Conservation (phyloP, 257 asterid species). For the Gentiana macrophylla region DNA sequence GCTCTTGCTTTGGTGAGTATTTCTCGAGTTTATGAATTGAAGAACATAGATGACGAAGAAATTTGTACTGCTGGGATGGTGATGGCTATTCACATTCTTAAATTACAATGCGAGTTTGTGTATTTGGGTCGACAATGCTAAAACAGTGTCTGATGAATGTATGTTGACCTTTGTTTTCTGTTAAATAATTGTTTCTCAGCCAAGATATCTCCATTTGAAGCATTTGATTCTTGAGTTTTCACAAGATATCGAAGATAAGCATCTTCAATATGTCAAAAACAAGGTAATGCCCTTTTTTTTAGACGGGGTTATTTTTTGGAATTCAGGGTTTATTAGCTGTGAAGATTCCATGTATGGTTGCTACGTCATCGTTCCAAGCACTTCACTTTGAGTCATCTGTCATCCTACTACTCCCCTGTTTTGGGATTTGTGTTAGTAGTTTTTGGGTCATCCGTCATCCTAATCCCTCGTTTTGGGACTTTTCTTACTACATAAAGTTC, state of each 20-base stretch:
- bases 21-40: background rate
- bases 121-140: background rate
- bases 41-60: background rate
- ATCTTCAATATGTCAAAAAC: constrained; percentile 51
- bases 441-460: too few species aligned
- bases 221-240: constrained; percentile 85
- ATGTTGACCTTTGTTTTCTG: constrained; percentile 8
- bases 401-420: too few species aligned
- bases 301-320: background rate
- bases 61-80: background rate
- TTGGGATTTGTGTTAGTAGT: too few species aligned
- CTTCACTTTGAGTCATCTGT: too few species aligned
- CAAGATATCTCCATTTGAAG: constrained; percentile 76
- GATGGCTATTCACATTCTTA: background rate
- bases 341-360: background rate
- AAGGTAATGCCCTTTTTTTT: constrained; percentile 31
- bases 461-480: too few species aligned
- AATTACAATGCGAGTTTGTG: background rate
- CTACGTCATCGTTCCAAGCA: too few species aligned
- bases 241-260: constrained; percentile 70
- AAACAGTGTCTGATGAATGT: background rate
- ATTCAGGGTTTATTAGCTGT: too few species aligned
- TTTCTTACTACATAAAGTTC: too few species aligned
- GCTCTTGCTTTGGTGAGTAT: constrained; percentile 75
- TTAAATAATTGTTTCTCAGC: constrained; percentile 32